Percentiles rank a stretch among this genome's conserved stretches.
Evolutionary conservation across 2,329 filamentous ascomycete species (phyloP).

Genomic region (Colletotrichum gloeosporioides): DNA sequence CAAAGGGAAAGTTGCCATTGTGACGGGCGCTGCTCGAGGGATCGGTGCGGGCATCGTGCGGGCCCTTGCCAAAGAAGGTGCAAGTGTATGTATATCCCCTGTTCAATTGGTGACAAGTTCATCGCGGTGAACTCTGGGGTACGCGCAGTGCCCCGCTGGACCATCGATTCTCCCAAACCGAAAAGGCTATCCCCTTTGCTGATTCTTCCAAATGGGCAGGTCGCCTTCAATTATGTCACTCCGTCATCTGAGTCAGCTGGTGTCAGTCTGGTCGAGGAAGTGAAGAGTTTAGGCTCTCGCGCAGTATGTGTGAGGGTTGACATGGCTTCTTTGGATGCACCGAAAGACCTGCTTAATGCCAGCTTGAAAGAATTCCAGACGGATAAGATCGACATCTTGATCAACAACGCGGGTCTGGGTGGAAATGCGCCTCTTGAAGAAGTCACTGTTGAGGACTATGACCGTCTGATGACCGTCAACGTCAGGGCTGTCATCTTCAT

Average conservation of each 20-base stretch:
- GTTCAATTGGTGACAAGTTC: neutral
- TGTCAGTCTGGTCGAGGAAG: neutral
- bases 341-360: neutral
- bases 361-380: neutral
- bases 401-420: slow-evolving; percentile 6
- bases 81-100: neutral
- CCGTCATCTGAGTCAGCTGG: neutral
- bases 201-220: neutral
- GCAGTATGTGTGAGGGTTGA: neutral
- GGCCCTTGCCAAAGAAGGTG: slow-evolving; percentile 65
- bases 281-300: neutral
- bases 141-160: neutral
- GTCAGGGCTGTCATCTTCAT: slow-evolving; percentile 31
- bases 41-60: slow-evolving; percentile 68
- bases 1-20: slow-evolving; percentile 3
- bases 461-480: slow-evolving; percentile 1
- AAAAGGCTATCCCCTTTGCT: neutral
- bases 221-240: slow-evolving; percentile 12
- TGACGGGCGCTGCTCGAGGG: slow-evolving; percentile 8
- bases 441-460: slow-evolving; percentile 1
- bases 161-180: neutral
- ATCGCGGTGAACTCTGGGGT: neutral
- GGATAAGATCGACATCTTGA: neutral
- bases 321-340: slow-evolving; percentile 5
- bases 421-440: neutral